Evolutionary conservation across 495 filamentous ascomycete species (phyloP).

Genomic region (Podospora sp.): DNA sequence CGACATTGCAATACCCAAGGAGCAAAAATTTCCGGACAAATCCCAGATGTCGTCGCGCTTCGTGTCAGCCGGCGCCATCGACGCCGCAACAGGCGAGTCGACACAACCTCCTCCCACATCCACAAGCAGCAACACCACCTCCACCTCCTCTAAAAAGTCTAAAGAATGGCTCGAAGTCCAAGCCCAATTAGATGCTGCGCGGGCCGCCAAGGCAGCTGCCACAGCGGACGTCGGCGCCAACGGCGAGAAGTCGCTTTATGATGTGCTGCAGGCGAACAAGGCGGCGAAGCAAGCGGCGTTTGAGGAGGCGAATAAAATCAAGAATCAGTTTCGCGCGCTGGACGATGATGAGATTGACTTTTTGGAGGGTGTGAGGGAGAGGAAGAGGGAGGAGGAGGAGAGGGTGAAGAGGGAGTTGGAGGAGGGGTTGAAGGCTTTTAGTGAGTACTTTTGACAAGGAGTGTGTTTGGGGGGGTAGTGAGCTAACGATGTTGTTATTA

Average conservation of each 20-base stretch:
- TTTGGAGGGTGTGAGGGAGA: constrained; percentile 74
- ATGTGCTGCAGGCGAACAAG: constrained; percentile 92
- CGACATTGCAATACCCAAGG: not conserved
- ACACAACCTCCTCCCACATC: constrained; percentile 19
- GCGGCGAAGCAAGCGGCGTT: constrained; percentile 96
- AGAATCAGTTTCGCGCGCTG: constrained; percentile 92
- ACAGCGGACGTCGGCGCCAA: constrained; percentile 58
- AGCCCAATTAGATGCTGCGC: constrained; percentile 66
- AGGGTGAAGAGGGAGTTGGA: constrained; percentile 72
- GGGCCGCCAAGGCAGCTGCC: constrained; percentile 60
- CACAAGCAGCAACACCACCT: not conserved
- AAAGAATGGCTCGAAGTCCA: constrained; percentile 72
- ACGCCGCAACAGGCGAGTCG: constrained; percentile 51
- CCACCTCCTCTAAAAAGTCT: constrained; percentile 21
- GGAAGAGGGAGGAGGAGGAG: constrained; percentile 70
- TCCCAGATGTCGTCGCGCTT: constrained; percentile 76
- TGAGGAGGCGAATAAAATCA: constrained; percentile 82
- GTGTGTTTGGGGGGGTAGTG: too few species aligned
- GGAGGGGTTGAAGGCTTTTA: constrained; percentile 71
- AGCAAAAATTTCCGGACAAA: not conserved
- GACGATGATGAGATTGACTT: constrained; percentile 96
- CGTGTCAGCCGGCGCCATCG: constrained; percentile 79
- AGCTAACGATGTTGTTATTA: constrained; percentile 20
- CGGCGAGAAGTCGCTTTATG: constrained; percentile 73
- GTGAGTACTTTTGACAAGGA: constrained; percentile 46